Conservation (phyloP, 78 protist genomes). For the Dictyostelium firmibasis region DNA sequence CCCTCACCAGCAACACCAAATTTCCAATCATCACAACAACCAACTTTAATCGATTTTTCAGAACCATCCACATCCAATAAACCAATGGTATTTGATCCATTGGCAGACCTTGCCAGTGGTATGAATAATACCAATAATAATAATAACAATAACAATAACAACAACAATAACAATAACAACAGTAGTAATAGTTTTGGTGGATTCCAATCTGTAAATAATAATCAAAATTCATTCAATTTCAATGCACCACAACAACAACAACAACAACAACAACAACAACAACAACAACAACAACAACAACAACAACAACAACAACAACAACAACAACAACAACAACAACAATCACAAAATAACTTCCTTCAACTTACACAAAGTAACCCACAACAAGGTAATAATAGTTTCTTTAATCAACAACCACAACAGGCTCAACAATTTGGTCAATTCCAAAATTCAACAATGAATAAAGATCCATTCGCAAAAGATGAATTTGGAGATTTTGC, state of each 20-base stretch:
- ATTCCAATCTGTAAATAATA: background rate
- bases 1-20: background rate
- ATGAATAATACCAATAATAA: background rate
- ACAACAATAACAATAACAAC: background rate
- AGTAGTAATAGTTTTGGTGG: background rate
- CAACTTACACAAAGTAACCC: conserved; percentile 34
- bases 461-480: conserved; percentile 65
- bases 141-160: background rate
- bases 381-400: background rate
- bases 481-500: conserved; percentile 76
- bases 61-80: conserved; percentile 34
- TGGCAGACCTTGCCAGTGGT: background rate
- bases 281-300: conserved; percentile 10
- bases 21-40: background rate
- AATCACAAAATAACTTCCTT: conserved; percentile 30
- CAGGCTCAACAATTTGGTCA: conserved; percentile 53
- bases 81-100: conserved; percentile 65
- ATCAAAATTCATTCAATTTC: background rate
- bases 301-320: too few species aligned
- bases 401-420: conserved; percentile 16
- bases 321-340: conserved; percentile 13
- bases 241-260: background rate
- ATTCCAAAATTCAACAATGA: background rate
- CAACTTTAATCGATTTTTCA: conserved; percentile 67
- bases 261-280: conserved; percentile 34